Base-by-base conservation (phyloP, 441 rosid genomes). In the Mallotus repandus region DNA sequence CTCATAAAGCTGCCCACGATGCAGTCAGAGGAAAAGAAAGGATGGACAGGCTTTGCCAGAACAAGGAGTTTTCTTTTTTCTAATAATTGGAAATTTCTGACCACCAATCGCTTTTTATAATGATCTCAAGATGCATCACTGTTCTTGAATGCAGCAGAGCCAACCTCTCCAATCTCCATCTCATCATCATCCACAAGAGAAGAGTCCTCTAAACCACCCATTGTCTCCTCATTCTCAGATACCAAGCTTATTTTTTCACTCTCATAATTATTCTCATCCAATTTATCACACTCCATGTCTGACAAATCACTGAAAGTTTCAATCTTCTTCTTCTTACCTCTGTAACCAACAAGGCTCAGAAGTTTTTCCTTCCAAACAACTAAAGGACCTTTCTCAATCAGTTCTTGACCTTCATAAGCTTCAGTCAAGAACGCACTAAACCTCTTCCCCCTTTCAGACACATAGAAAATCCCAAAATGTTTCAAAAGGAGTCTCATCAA, bases 401-500 rank as follows among this genome's bases (percentile, higher is more conserved):
- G 88, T 75, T 90, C 91, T 4, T 84, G 73, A 15, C 91, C 91
- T 57, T 93, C 84, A 67, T 90, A 90, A 66, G 85, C 94, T 84
- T 90, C 97, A 21, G 89, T 91, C 76, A 93, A 81, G 80, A 90
- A 93, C 75, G 87, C 98, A 66, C 96, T 90, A 73, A 93, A 90
- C 73, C 96, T 87, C 83, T 91, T 93, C 53, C 98, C 97, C 76
- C 98, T 89, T 80, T 91, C 97, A 0, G 93, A 91, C 63, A 93
- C 98, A 63, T 93, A 91, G 78, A 91, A 93, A 73, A 91, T 87
- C 70, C 97, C 96, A 77, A 89, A 76, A 83, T 93, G 98, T 83
- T 93, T 93, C 76, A 93, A 68, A 53, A 93, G 86, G 63, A 93
- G 86, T 82, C 98, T 90, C 96, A 93, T 93, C 81, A 93, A 84